Conservation (phyloP, 1,139 yeast genomes). For the Debaryomyces psychrophilus region DNA sequence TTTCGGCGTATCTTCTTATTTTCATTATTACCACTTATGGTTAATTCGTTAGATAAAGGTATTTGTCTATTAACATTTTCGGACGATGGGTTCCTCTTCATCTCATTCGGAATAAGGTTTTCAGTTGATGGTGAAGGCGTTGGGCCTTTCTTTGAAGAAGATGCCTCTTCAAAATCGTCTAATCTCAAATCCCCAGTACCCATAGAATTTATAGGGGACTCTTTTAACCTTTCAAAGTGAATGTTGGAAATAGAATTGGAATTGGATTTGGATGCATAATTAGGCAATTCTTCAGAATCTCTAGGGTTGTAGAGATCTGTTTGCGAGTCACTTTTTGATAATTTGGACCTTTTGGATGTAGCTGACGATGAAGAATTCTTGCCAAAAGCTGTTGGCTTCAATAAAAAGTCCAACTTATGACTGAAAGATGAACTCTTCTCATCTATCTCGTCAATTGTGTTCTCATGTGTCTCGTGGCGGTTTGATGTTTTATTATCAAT, state of each 20-base stretch:
- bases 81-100: slow-evolving; percentile 24
- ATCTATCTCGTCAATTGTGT: slow-evolving; percentile 10
- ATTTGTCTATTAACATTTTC: slow-evolving; percentile 21
- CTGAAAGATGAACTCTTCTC: slow-evolving; percentile 21
- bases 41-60: slow-evolving; percentile 20
- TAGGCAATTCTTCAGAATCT: slow-evolving; percentile 1
- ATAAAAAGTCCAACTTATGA: slow-evolving; percentile 22
- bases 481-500: slow-evolving; percentile 8
- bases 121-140: slow-evolving; percentile 27
- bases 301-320: slow-evolving; percentile 10
- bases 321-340: slow-evolving; percentile 4
- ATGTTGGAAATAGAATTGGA: slow-evolving; percentile 31
- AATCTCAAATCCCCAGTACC: slow-evolving; percentile 75
- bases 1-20: slow-evolving; percentile 25
- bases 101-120: slow-evolving; percentile 17
- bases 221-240: slow-evolving; percentile 62
- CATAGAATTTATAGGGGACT: slow-evolving; percentile 60
- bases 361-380: slow-evolving; percentile 15
- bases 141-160: slow-evolving; percentile 11
- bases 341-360: neutral
- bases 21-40: slow-evolving; percentile 21
- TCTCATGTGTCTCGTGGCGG: slow-evolving; percentile 1
- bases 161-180: slow-evolving; percentile 49
- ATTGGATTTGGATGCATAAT: slow-evolving; percentile 15
- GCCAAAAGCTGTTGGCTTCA: slow-evolving; percentile 19